phyloP scores from a whole-genome alignment of 305 asterid genomes.

The Andrographis paniculata region DNA sequence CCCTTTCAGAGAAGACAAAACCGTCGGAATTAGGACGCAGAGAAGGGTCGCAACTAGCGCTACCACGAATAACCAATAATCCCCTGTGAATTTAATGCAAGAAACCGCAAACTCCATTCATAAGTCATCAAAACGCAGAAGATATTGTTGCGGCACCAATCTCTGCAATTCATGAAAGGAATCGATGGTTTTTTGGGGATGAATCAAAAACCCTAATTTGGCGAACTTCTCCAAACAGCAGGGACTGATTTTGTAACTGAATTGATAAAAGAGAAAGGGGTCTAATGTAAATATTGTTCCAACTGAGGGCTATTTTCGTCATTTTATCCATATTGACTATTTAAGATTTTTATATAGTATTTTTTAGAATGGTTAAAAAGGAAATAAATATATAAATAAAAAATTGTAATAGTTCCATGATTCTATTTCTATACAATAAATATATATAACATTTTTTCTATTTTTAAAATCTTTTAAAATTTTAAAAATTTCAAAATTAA shows the following conservation, averaged over 20 bases:
- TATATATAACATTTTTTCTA: too few species aligned
- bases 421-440: too few species aligned
- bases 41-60: constrained; percentile 40
- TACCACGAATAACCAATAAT: constrained; percentile 35
- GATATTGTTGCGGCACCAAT: constrained; percentile 2
- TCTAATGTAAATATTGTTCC: too few species aligned
- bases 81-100: constrained; percentile 24
- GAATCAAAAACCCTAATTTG: neutral
- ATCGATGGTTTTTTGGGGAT: neutral
- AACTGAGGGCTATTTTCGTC: too few species aligned
- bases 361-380: too few species aligned
- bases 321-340: too few species aligned
- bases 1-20: neutral
- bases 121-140: constrained; percentile 32
- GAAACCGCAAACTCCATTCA: constrained; percentile 54
- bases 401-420: too few species aligned
- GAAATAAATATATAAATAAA: too few species aligned
- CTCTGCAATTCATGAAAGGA: constrained; percentile 1
- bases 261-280: neutral
- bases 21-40: constrained; percentile 20
- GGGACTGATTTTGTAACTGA: constrained; percentile 11
- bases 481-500: too few species aligned
- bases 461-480: too few species aligned
- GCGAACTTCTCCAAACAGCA: constrained; percentile 8
- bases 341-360: too few species aligned